These are phyloP conservation scores for Phanerochaete carnosa DNA, from an alignment of 768 basidiomycete genomes.

Conservation along the genomic window DNA sequence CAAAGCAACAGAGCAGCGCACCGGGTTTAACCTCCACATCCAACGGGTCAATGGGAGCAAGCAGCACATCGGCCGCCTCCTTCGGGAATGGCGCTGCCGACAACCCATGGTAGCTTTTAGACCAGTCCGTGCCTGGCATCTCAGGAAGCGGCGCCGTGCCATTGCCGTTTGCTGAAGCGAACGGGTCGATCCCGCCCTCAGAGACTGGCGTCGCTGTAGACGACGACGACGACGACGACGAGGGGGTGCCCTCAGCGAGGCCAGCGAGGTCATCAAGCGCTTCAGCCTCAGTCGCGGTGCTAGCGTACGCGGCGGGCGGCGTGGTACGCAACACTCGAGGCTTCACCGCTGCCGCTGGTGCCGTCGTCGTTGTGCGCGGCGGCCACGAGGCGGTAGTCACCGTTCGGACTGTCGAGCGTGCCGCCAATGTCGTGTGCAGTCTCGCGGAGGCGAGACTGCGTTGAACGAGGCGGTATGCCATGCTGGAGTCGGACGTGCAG, in stretches of 20 bases:
- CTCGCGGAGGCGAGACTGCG: neutral
- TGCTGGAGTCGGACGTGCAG: neutral
- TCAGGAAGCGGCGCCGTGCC: neutral
- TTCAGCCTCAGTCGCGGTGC: neutral
- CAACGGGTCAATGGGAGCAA: constrained; percentile 67
- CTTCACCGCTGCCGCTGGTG: neutral
- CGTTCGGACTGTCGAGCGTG: neutral
- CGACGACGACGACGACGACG: neutral
- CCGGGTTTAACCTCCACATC: constrained; percentile 97
- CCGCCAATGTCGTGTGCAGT: too few species aligned
- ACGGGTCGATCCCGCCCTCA: neutral
- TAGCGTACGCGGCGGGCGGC: neutral
- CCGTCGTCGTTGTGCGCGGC: neutral
- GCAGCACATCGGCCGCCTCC: constrained; percentile 67
- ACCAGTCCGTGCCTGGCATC: constrained; percentile 74
- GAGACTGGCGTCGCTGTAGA: neutral
- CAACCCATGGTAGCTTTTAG: constrained; percentile 80
- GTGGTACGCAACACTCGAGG: neutral
- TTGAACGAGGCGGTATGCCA: neutral
- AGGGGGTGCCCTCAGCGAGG: neutral
- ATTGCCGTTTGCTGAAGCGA: neutral
- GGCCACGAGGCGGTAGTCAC: neutral
- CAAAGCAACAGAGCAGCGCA: constrained; percentile 27
- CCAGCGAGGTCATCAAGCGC: neutral
- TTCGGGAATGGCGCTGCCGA: constrained; percentile 72